Base-by-base conservation (phyloP, 2,329 filamentous ascomycete genomes). In the Colletotrichum brevisporum region DNA sequence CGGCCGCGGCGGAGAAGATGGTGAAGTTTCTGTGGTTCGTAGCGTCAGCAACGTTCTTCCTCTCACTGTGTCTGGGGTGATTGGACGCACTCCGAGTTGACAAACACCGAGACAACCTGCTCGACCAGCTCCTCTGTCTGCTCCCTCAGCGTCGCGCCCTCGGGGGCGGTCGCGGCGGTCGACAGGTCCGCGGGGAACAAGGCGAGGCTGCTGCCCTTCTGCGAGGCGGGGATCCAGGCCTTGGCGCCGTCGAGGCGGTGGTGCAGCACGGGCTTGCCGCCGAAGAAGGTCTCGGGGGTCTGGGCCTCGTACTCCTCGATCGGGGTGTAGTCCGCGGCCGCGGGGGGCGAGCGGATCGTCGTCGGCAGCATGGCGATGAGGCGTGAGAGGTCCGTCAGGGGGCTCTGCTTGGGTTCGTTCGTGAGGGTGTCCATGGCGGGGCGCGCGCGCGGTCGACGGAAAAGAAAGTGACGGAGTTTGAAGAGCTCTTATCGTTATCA, bases 271-370 rank as follows among this genome's bases (percentile, higher is more conserved):
- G 92, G 89, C 75, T 92, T 93, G 31, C 88, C 89, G 73, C 86
- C 88, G 74, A 90, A 91, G 81, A 95, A 95, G 50, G 88, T 91
- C 67, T 85, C 84, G 1, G 93, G 93, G 1, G 93, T 95, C 75
- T 90, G 89, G 60, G 89, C 84, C 78, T 94, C 88, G 77, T 94
- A 92, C 70, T 93, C 90, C 67, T 85, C 83, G 53, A 95, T 85
- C 5, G 88, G 83, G 41, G 86, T 89, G 79, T 90, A 95, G 76
- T 90, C 87, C 43, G 83, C 83, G 15, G 84, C 75, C 16, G 84
- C 81, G 5, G 91, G 91, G 31, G 89, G 82, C 3, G 81, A 81
- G 56, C 84, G 84, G 53, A 93, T 87, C 1, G 88, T 89, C 5
- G 85, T 87, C 39, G 86, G 82, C 55, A 86, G 75, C 82, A 84